Base-by-base conservation (phyloP, 352 stramenopile species). In the Phytophthora tentaculata region DNA sequence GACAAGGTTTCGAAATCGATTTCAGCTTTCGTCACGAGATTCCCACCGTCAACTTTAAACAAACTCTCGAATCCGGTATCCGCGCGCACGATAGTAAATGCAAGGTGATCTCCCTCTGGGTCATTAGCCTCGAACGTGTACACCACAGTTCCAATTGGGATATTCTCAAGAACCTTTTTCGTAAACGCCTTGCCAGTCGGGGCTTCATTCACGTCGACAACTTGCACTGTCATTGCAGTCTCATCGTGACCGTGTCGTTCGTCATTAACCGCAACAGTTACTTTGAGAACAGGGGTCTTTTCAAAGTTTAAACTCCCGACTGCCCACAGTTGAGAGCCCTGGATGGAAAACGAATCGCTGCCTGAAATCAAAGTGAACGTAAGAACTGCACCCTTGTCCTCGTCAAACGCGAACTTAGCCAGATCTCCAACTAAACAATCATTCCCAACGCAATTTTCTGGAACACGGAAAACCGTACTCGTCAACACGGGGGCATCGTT, bases 401-500 rank as follows among this genome's bases (percentile, higher is more conserved):
- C 81, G 20, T 90, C 81, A 16, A 73, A 75, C 19, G 74, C 77
- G 47, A 79, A 78, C 19, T 66, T 13, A 17, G 63, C 66, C 7
- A 88, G 45, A 48, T 79, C 60, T n/a, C 76, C 81, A 24, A 80
- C 59, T 13, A 80, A 74, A 45, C 81, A 90, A 47, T 82, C 64
- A 28, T 64, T 56, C 3, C 73, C 77, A 2, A 57, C 48, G 53
- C 81, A 90, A n/a, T 69, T 64, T 69, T 90, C 81, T 10, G 76
- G 19, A 16, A 87, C 78, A 20, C 80, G 72, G 59, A 90, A 90
- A 17, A 76, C 63, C 28, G 69, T 61, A 49, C 48, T 65, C 0
- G 77, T 67, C 5, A 88, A 41, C 39, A 83, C 49, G 0, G 79
- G 81, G 14, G 69, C 47, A 37, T 88, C 80, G 44, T 88, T 88